Evolutionary conservation across 2,329 filamentous ascomycete species (phyloP).

Genomic region (Stagonosporopsis cucurbitacearum): DNA sequence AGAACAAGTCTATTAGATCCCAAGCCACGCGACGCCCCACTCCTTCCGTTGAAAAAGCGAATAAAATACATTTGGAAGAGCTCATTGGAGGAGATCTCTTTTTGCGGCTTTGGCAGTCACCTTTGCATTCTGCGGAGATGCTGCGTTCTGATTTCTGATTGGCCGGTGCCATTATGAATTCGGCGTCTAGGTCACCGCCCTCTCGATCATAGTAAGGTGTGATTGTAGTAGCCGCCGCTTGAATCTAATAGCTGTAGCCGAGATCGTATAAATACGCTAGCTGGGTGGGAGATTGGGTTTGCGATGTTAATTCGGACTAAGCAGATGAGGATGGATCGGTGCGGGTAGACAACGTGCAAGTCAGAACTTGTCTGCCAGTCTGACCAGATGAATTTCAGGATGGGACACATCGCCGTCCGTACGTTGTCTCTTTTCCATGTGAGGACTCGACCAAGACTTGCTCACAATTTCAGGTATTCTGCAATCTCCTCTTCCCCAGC

Average conservation of each 20-base stretch:
- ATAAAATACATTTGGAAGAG: background rate
- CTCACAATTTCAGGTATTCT: conserved; percentile 12
- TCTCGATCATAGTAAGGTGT: background rate
- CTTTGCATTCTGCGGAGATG: conserved; percentile 22
- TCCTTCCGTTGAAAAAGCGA: background rate
- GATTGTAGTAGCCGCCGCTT: conserved; percentile 1
- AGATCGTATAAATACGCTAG: background rate
- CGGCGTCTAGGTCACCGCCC: conserved; percentile 1
- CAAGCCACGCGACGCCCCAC: conserved; percentile 1
- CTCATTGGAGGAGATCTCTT: conserved; percentile 22
- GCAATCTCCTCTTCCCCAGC: conserved; percentile 24
- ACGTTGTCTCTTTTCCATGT: no score
- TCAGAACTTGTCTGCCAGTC: no score
- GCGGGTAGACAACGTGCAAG: background rate
- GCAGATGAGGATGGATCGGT: background rate
- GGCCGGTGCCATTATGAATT: conserved; percentile 4
- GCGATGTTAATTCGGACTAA: background rate
- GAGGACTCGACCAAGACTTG: background rate
- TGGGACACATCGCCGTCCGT: no score
- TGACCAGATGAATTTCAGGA: no score
- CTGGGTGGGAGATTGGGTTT: background rate
- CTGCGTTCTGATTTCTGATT: conserved; percentile 19
- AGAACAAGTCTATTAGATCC: background rate
- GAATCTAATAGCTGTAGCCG: background rate
- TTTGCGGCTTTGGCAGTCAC: conserved; percentile 20